Conservation (phyloP, 495 filamentous ascomycete species). For the Neohortaea acidophila region DNA sequence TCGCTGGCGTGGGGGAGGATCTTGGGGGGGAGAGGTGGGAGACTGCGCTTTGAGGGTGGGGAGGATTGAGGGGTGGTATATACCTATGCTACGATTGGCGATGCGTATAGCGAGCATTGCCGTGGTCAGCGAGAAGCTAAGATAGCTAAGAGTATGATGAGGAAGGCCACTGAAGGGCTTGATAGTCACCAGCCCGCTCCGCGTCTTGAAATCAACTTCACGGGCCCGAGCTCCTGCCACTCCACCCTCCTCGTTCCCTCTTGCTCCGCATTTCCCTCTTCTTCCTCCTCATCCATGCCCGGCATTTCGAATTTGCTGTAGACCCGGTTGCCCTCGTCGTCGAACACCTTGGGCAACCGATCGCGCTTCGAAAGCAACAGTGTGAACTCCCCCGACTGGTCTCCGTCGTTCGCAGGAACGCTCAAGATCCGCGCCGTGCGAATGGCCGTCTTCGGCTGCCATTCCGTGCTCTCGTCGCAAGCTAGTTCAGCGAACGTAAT, state of each 20-base stretch:
- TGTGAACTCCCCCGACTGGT: constrained; percentile 32
- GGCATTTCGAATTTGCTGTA: constrained; percentile 57
- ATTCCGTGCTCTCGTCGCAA: constrained; percentile 51
- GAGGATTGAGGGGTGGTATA: too few species aligned
- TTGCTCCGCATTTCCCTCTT: constrained; percentile 36
- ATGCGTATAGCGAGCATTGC: too few species aligned
- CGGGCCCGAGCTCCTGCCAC: constrained; percentile 34
- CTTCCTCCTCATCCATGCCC: constrained; percentile 37
- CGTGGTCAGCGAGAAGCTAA: too few species aligned
- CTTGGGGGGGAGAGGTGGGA: too few species aligned
- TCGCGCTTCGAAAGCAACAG: constrained; percentile 59
- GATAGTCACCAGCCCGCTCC: too few species aligned
- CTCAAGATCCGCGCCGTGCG: constrained; percentile 45
- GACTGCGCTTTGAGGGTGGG: too few species aligned
- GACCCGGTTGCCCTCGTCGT: constrained; percentile 40
- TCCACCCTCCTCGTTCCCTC: constrained; percentile 39
- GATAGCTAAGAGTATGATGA: too few species aligned
- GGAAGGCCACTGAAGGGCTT: too few species aligned
- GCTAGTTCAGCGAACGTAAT: constrained; percentile 70
- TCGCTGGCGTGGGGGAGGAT: too few species aligned
- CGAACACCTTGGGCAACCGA: constrained; percentile 34
- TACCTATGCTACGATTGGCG: too few species aligned
- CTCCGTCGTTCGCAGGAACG: constrained; percentile 28
- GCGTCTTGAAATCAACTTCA: constrained; percentile 1
- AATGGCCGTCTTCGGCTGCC: constrained; percentile 56